Conservation (phyloP, 2,329 filamentous ascomycete genomes). For the Apiospora rasikravindrae region DNA sequence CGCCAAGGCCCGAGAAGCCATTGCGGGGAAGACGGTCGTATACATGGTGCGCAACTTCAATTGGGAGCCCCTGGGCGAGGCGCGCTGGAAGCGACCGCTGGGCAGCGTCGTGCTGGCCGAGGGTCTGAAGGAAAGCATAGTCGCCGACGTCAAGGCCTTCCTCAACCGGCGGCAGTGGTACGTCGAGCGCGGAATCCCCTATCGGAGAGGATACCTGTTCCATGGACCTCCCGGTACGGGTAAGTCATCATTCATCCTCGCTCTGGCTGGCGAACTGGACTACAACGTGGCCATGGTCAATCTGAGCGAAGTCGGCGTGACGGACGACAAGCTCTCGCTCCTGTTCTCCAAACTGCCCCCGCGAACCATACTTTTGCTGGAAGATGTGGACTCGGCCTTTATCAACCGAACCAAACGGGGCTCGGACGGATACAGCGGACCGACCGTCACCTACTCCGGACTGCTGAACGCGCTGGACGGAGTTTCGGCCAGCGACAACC, state of each 20-base stretch:
- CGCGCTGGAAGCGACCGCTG: slow-evolving; percentile 84
- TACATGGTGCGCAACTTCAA: slow-evolving; percentile 84
- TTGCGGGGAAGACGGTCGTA: slow-evolving; percentile 92
- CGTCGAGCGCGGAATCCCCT: slow-evolving; percentile 91
- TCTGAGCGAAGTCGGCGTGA: slow-evolving; percentile 86
- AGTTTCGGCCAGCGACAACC: slow-evolving; percentile 91
- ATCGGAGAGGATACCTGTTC: slow-evolving; percentile 85
- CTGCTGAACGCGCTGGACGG: slow-evolving; percentile 86
- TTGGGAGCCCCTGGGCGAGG: slow-evolving; percentile 84
- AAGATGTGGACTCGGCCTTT: slow-evolving; percentile 93
- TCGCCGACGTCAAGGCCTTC: slow-evolving; percentile 84
- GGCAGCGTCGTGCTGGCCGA: slow-evolving; percentile 89
- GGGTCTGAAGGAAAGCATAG: slow-evolving; percentile 81
- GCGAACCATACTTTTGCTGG: slow-evolving; percentile 80
- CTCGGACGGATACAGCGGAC: slow-evolving; percentile 81
- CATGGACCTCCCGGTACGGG: slow-evolving; percentile 90
- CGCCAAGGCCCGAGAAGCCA: slow-evolving; percentile 74
- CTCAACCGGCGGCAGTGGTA: slow-evolving; percentile 84
- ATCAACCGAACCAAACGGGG: slow-evolving; percentile 79
- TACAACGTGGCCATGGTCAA: slow-evolving; percentile 94
- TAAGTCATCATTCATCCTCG: slow-evolving; percentile 96
- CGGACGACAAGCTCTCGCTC: slow-evolving; percentile 86
- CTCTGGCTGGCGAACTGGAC: slow-evolving; percentile 88
- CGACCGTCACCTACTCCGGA: slow-evolving; percentile 93
- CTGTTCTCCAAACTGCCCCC: slow-evolving; percentile 85